Percentiles rank a stretch among this genome's conserved stretches.
phyloP scores from a whole-genome alignment of 2,329 filamentous ascomycete genomes.

The Ploettnerulaceae sp. region DNA sequence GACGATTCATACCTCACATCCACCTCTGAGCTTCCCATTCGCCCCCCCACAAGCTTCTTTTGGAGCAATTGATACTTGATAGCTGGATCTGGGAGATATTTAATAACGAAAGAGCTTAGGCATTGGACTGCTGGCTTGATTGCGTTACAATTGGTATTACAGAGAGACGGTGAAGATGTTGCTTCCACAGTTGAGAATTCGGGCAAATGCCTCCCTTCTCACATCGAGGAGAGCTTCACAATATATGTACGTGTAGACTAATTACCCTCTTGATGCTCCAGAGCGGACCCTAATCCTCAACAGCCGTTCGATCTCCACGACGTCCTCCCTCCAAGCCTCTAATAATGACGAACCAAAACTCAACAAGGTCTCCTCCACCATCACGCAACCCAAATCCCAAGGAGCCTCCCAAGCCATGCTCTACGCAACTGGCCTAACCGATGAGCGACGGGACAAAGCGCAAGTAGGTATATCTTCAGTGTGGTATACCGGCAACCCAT shows the following conservation, averaged over 20 bases:
- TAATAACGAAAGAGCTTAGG: neutral
- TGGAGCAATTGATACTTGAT: neutral
- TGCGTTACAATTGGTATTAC: neutral
- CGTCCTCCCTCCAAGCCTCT: constrained; percentile 25
- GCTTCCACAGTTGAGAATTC: constrained; percentile 30
- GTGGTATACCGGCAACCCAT: constrained; percentile 97
- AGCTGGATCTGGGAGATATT: neutral
- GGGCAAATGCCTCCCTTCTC: constrained; percentile 28
- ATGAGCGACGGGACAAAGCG: constrained; percentile 88
- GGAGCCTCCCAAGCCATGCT: constrained; percentile 98
- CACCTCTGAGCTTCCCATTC: neutral
- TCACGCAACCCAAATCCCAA: constrained; percentile 97
- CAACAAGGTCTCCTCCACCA: constrained; percentile 77
- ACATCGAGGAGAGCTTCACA: constrained; percentile 29
- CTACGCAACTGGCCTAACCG: constrained; percentile 84
- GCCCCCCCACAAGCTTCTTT: neutral
- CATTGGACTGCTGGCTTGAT: neutral
- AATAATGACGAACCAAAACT: constrained; percentile 43
- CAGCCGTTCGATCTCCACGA: constrained; percentile 33
- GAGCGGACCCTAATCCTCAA: constrained; percentile 14
- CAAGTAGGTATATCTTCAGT: constrained; percentile 97
- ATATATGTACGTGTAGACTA: constrained; percentile 28
- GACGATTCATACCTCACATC: neutral
- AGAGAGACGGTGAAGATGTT: constrained; percentile 15
- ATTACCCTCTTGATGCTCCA: no score